phyloP scores from a whole-genome alignment of 73 alveolate genomes.

The Symbiodinium natans region DNA sequence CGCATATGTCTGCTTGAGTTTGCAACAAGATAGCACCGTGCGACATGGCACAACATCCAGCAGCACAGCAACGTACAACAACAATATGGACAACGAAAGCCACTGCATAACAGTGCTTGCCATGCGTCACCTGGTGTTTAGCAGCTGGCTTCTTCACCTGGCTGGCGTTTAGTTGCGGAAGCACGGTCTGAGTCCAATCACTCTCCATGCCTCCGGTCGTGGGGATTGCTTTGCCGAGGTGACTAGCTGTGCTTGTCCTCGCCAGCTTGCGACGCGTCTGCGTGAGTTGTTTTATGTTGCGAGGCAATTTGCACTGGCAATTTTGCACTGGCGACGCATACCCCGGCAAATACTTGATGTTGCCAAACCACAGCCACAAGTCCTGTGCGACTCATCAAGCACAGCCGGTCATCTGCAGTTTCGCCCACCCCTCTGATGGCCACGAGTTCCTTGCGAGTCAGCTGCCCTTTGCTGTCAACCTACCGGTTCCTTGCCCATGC shows the following conservation, averaged over 20 bases:
- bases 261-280: too few species aligned
- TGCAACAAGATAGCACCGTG: too few species aligned
- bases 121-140: neutral
- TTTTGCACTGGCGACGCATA: neutral
- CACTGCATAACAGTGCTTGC: too few species aligned
- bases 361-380: neutral
- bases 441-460: neutral
- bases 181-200: too few species aligned
- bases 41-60: too few species aligned
- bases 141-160: neutral
- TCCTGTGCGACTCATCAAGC: neutral
- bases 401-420: neutral
- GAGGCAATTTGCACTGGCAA: too few species aligned
- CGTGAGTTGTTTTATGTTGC: too few species aligned
- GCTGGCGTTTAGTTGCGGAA: too few species aligned
- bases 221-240: conserved; percentile 4
- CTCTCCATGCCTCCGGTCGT: neutral
- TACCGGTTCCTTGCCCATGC: neutral
- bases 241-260: neutral
- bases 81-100: too few species aligned
- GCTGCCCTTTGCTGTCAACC: neutral
- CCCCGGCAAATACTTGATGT: neutral
- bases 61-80: too few species aligned
- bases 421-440: conserved; percentile 4
- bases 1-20: too few species aligned